Base-by-base conservation (phyloP, 2,329 filamentous ascomycete species). In the Sporothrix pseudoabietina region DNA sequence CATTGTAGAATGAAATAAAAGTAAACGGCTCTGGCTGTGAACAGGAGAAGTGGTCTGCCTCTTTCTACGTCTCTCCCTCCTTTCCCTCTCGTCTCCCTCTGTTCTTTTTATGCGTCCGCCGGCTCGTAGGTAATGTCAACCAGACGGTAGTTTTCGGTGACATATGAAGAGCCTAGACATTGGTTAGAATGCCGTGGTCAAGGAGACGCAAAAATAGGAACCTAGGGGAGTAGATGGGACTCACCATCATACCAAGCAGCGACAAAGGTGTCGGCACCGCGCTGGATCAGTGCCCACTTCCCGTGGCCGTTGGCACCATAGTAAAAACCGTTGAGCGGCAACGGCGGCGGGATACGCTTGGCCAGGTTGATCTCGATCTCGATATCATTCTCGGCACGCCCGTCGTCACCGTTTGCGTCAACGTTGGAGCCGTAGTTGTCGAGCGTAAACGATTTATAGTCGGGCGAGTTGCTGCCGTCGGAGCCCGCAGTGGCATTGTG, bases 161-260 rank as follows among this genome's bases (percentile, higher is more conserved):
- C 78, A 44, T 79, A 74, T 32, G 75, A 75, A 16, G 75, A 73
- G 72, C 80, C 77, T 80, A 4, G 54, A 4, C 16, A 3, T 8
- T 49, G 16, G 63, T 66, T 6, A 66, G 63, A 2, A 30, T 22
- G 16, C 9, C 4, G 52, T 19, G 22, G 9, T 55, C 47, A 16
- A 52, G 1, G n/a, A 30, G 16, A 26, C 30, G 61, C 49, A 47
- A 35, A 10, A 69, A n/a, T 71, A 72, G 59, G 54, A n/a, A 3
- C 19, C n/a, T 2, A 59, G 57, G 19, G 30, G 32, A 5, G 52
- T 30, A 54, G 32, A 14, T 55, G n/a, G 61, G 14, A 78, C 82
- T 76, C 72, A 82, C 82, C 80, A 75, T 80, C 79, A 57, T 80
- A 80, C 81, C 82, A 83, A 73, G 79, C 81, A 35, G 82, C 77